These are phyloP conservation scores for Lasiodiplodia citricola DNA, from an alignment of 2,329 filamentous ascomycete species.

Conservation along the genomic window DNA sequence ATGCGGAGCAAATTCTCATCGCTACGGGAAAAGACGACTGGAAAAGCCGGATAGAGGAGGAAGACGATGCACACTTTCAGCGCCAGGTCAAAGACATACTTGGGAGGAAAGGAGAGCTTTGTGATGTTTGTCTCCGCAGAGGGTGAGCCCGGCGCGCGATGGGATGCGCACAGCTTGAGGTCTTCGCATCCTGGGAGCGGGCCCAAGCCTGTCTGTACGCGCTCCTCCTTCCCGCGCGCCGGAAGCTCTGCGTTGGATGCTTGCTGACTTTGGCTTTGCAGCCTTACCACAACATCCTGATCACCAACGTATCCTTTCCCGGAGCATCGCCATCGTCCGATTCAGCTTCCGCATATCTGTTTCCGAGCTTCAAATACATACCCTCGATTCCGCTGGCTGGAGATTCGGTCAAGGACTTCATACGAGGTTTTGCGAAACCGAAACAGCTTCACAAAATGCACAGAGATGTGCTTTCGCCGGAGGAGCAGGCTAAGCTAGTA, in stretches of 20 bases:
- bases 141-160: constrained; percentile 15
- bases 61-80: constrained; percentile 60
- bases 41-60: constrained; percentile 81
- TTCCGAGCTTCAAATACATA: constrained; percentile 84
- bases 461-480: constrained; percentile 56
- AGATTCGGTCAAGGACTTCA: constrained; percentile 60
- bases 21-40: constrained; percentile 83
- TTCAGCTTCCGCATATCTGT: constrained; percentile 71
- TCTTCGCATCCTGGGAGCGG: not conserved
- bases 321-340: constrained; percentile 55
- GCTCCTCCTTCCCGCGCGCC: constrained; percentile 22
- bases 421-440: constrained; percentile 71
- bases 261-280: constrained; percentile 44
- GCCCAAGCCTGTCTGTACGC: constrained; percentile 14
- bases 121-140: constrained; percentile 50
- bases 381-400: constrained; percentile 70
- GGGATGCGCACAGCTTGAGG: not conserved
- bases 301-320: constrained; percentile 77
- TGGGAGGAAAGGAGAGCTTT: constrained; percentile 49
- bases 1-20: constrained; percentile 82
- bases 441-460: constrained; percentile 66
- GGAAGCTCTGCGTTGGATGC: not conserved
- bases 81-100: constrained; percentile 69
- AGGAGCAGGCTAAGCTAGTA: constrained; percentile 52
- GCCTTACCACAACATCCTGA: constrained; percentile 82